Conservation (phyloP, 192 early-diverging fungal genomes). For the Entomortierella chlamydospora region DNA sequence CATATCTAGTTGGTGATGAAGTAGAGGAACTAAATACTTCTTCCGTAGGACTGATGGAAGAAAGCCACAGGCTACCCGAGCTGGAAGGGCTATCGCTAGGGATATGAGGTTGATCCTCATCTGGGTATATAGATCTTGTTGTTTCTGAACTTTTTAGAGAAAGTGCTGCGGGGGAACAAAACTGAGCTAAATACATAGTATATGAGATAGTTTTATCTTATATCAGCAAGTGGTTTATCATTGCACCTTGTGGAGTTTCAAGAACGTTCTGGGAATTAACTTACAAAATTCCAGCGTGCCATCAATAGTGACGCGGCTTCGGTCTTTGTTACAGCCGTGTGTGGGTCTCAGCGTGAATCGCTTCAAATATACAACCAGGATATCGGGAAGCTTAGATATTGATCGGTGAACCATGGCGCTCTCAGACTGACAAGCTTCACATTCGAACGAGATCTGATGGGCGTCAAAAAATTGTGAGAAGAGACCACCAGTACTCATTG, state of each 20-base stretch:
- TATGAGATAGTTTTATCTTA: background rate
- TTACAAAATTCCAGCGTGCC: conserved; percentile 34
- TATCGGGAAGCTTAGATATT: conserved; percentile 25
- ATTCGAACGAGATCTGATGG: conserved; percentile 10
- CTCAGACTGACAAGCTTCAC: conserved; percentile 14
- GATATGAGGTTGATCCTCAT: conserved; percentile 15
- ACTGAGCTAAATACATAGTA: conserved; percentile 12
- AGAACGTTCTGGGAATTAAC: no score
- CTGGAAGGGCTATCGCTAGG: conserved; percentile 21
- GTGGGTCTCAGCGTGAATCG: conserved; percentile 9
- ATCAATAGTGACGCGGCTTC: conserved; percentile 24
- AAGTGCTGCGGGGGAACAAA: conserved; percentile 20
- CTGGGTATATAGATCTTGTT: background rate
- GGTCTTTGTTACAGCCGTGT: conserved; percentile 22
- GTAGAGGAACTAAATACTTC: background rate
- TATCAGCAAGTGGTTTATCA: background rate
- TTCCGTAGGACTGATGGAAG: conserved; percentile 20
- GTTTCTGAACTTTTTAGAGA: background rate
- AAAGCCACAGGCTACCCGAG: conserved; percentile 17
- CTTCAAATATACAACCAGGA: conserved; percentile 31
- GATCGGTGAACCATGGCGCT: conserved; percentile 16
- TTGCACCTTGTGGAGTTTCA: background rate
- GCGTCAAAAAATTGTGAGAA: conserved; percentile 24
- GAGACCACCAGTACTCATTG: conserved; percentile 14
- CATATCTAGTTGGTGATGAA: background rate